phyloP scores from a whole-genome alignment of 1,284 basidiomycete species.

The Leccinum proliferum region DNA sequence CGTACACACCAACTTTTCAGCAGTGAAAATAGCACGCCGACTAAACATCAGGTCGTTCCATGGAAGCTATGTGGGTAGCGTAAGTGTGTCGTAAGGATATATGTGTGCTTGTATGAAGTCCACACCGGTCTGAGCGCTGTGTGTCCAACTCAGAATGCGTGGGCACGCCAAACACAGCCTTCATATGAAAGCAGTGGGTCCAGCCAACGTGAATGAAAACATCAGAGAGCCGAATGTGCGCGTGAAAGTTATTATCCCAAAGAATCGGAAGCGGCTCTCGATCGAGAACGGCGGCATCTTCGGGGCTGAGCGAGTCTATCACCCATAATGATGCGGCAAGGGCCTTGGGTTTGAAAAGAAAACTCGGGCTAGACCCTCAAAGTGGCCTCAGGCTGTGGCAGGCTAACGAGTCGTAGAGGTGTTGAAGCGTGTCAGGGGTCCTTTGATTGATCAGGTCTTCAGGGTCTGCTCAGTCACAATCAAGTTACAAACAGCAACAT shows the following conservation, averaged over 20 bases:
- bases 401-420: too few species aligned
- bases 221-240: background rate
- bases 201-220: background rate
- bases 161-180: background rate
- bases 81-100: background rate
- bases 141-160: background rate
- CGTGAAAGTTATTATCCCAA: too few species aligned
- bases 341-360: background rate
- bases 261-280: too few species aligned
- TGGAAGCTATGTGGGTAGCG: too few species aligned
- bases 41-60: too few species aligned
- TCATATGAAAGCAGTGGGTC: background rate
- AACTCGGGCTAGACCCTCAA: background rate
- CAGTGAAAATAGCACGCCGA: background rate
- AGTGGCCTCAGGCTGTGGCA: too few species aligned
- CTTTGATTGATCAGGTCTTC: background rate
- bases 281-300: too few species aligned
- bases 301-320: background rate
- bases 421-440: background rate
- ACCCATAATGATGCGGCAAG: background rate
- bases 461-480: background rate
- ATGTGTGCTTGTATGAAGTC: background rate
- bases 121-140: background rate
- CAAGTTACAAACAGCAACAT: background rate
- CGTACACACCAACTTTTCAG: background rate